Evolutionary conservation across 208 protist genomes (phyloP).

Genomic region (Giardia duodenalis): DNA sequence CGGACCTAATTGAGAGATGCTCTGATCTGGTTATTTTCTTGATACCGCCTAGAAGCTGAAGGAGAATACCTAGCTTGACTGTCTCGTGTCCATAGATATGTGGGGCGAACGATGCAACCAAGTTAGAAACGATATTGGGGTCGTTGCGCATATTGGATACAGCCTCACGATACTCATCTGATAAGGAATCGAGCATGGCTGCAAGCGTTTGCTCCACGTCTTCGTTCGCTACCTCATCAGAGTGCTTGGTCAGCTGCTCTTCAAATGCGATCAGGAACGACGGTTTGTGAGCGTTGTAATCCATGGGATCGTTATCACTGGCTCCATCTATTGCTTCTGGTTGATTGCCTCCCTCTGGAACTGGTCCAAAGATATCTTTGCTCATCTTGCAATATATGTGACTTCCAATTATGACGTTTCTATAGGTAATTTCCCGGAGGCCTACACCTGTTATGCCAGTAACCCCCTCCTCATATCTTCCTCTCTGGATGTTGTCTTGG

Average conservation of each 20-base stretch:
- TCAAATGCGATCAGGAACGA: neutral
- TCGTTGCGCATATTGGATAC: conserved; percentile 18
- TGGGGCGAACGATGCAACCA: conserved; percentile 50
- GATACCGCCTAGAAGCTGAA: conserved; percentile 94
- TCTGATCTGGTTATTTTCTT: conserved; percentile 75
- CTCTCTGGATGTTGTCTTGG: neutral
- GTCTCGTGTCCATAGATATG: conserved; percentile 85
- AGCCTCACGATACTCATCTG: neutral
- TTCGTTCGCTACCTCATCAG: no score
- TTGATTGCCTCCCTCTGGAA: neutral
- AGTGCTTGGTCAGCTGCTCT: neutral
- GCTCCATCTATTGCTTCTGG: neutral
- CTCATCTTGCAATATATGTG: neutral
- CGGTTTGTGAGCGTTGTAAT: neutral
- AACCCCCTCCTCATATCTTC: neutral
- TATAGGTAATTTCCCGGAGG: neutral
- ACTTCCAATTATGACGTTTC: neutral
- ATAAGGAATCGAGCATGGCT: neutral
- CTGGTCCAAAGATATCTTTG: no score
- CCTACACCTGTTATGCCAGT: neutral
- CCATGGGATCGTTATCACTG: neutral
- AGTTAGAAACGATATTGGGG: conserved; percentile 28
- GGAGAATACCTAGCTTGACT: conserved; percentile 87
- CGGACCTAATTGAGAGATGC: conserved; percentile 74
- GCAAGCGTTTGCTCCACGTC: neutral